Evolutionary conservation across 2,329 filamentous ascomycete genomes (phyloP), one percentile per base, ranked within the genome.

Genomic region (Exophiala calicioides): DNA sequence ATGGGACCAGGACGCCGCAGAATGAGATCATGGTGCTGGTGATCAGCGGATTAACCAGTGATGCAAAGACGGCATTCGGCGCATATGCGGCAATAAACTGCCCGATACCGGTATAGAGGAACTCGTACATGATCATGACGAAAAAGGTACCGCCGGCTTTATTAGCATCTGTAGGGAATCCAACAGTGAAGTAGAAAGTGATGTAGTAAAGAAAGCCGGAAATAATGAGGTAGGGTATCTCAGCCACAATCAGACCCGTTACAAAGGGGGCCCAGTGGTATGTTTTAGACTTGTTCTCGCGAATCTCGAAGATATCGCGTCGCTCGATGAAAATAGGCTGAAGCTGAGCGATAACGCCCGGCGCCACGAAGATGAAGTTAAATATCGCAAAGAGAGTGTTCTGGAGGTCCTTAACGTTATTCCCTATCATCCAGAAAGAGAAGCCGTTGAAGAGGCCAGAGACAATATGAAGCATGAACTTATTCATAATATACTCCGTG

Each of bases 241-340:
- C 86, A 12, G 79, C 82, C 1, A 88, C 56, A 4, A 89, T 76
- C 1, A 78, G 76, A 0, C 79, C 83, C 2, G 80, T 82, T 0
- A 80, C 77, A 66, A 86, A 88, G 0, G 85, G 84, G 10, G 78
- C 67, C 86, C 86, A 90, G 1, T 80, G 83, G 67, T 91, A 93
- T 19, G 89, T 88, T 64, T 89, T 89, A 12, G 84, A 80, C n/a
- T 80, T 86, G 37, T 82, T 78, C 64, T 93, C 88, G 4, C 88
- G 78, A 1, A 77, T 80, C 62, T 85, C 71, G 68, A 87, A 93
- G 19, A 91, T 74, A 23, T 78, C 73, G 3, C 85, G 76, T 33
- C 81, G 78, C 48, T 78, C 71, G 40, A 89, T 69, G 62, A 85
- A 90, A 4, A 80, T 78, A 0, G 87, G 87, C 60, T 90, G 85